Evolutionary conservation across 1,284 basidiomycete genomes (phyloP).

Genomic region (Trichosporon sp.): DNA sequence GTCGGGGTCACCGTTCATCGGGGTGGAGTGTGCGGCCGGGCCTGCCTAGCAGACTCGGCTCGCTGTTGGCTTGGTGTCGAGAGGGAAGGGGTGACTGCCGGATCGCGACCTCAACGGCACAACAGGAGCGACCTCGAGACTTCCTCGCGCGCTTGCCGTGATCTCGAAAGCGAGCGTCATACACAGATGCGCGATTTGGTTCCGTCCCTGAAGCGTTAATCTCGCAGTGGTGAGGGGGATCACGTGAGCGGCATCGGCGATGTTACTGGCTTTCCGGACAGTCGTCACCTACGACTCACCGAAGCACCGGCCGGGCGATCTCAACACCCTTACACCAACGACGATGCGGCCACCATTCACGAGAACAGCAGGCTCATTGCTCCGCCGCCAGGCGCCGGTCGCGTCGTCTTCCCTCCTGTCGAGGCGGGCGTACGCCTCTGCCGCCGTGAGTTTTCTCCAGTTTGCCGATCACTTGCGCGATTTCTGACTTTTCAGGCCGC

Average conservation of each 20-base stretch:
- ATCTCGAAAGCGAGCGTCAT: conserved; percentile 1
- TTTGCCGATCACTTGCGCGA: background rate
- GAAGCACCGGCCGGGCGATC: background rate
- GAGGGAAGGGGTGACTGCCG: background rate
- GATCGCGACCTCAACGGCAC: background rate
- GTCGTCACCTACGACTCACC: conserved; percentile 4
- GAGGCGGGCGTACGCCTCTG: background rate
- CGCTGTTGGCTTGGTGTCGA: background rate
- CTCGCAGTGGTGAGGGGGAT: background rate
- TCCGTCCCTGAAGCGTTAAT: conserved; percentile 3
- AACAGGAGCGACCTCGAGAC: background rate
- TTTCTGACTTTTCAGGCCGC: conserved; percentile 6
- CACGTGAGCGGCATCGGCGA: conserved; percentile 1
- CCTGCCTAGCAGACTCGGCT: conserved; percentile 16
- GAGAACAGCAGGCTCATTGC: background rate
- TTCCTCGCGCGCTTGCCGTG: background rate
- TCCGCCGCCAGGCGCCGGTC: background rate
- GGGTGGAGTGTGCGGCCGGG: background rate
- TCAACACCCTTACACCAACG: background rate
- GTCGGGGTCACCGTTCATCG: conserved; percentile 26
- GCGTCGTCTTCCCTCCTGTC: background rate
- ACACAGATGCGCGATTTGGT: background rate
- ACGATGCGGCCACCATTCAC: conserved; percentile 2
- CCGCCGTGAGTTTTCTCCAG: background rate
- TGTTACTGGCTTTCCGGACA: background rate